Conservation (phyloP, 257 asterid genomes). For the Rhazya stricta region DNA sequence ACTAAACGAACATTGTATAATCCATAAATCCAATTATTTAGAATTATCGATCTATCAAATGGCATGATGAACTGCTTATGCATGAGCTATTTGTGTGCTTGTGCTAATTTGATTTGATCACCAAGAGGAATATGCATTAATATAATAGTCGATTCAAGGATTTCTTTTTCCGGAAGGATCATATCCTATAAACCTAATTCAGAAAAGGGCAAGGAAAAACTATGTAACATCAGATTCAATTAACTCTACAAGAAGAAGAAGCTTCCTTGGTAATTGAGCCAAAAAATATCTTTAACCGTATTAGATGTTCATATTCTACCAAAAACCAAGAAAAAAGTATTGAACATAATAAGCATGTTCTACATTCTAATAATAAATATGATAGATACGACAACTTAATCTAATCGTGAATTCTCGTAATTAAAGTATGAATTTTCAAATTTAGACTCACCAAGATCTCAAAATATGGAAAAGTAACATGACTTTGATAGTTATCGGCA, state of each 20-base stretch:
- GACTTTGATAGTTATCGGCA: no score
- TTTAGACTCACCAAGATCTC: no score
- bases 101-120: slow-evolving; percentile 12
- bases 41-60: background rate
- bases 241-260: slow-evolving; percentile 19
- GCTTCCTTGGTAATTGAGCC: slow-evolving; percentile 23
- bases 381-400: background rate
- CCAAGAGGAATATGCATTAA: slow-evolving; percentile 9
- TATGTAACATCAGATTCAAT: no score
- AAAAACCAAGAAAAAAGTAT: background rate
- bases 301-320: background rate
- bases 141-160: slow-evolving; percentile 30
- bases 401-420: background rate
- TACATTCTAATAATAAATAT: background rate
- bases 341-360: background rate
- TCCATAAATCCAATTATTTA: background rate
- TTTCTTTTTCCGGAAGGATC: slow-evolving; percentile 58
- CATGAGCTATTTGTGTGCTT: background rate
- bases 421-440: no score
- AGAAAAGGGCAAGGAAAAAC: slow-evolving; percentile 26
- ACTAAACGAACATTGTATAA: background rate
- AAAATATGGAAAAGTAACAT: no score
- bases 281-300: slow-evolving; percentile 3
- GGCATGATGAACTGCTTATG: background rate
- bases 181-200: slow-evolving; percentile 46